Base-by-base conservation (phyloP, 768 basidiomycete species). In the Cystofilobasidium bisporidii region DNA sequence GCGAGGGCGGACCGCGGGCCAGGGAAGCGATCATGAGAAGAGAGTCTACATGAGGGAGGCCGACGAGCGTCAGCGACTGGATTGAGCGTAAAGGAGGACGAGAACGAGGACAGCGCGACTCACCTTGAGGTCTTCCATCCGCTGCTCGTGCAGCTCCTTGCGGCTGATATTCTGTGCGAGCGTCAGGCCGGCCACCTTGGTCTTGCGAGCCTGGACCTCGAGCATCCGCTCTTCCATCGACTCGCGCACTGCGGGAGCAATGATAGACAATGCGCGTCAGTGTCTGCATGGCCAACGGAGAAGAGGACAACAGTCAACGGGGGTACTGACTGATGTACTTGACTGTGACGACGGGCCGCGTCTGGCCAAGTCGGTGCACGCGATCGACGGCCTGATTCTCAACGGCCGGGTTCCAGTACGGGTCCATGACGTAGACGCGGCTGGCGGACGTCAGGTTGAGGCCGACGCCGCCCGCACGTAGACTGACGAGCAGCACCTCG, bases 321-420 rank as follows among this genome's bases (percentile, higher is more conserved):
- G 63, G 1, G 28, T 20, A 65, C 75, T 89, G 86, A 72, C 98
- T 96, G 74, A 99, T 91, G 65, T 93, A 82, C 76, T 93, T 96
- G 73, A 94, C 81, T 0, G 91, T 91, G 18, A 86, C 87, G 18
- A 99, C 96, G 0, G 91, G 89, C 64, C 85, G 83, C 1, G 87
- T 93, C 76, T 98, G 96, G 28, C 96, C 96, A 53, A 99, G 82
- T 61, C 96, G 93, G 77, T 99, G 96, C 89, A 96, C 94, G 61
- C 94, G 89, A 79, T 99, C 96, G 33, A 97, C 90, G 24, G 93
- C 94, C 78, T 97, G 94, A 74, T 96, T 92, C 79, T 98, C 92
- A 8, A 93, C 92, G 24, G 91, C 91, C 20, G 92, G 92, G 73
- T 96, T 96, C 91, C 92, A 97, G 77, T 96, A 97, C 48, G 92